These are phyloP conservation scores for Nelumbo lutea DNA, from an alignment of 164 flowering plant genomes.

Conservation along the genomic window DNA sequence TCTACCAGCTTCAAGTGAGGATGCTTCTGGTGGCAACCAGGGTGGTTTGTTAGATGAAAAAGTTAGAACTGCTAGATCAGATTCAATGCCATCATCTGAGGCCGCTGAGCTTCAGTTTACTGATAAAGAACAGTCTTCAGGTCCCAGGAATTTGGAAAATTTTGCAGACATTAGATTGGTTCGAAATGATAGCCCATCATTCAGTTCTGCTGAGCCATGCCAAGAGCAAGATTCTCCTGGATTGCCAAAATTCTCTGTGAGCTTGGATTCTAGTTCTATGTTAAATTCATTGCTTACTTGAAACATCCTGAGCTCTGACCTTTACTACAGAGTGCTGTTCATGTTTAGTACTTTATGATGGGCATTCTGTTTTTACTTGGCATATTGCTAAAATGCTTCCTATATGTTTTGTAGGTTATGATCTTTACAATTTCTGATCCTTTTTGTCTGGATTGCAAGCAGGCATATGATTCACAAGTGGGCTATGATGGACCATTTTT, in stretches of 20 bases:
- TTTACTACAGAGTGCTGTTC: neutral
- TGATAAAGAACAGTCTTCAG: conserved; percentile 45
- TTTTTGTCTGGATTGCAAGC: conserved; percentile 17
- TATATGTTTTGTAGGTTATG: neutral
- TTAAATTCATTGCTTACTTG: neutral
- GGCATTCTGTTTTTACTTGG: neutral
- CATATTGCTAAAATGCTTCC: neutral
- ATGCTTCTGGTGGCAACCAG: conserved; percentile 37
- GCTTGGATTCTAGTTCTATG: conserved; percentile 14
- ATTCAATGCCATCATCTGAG: conserved; percentile 47
- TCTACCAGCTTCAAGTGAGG: conserved; percentile 38
- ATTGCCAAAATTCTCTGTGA: conserved; percentile 59
- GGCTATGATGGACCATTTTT: conserved; percentile 72
- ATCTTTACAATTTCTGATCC: neutral
- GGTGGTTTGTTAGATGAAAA: conserved; percentile 41
- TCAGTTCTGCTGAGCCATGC: conserved; percentile 47
- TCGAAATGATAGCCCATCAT: conserved; percentile 43
- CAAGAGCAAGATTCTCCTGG: conserved; percentile 53
- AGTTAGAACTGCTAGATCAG: conserved; percentile 43
- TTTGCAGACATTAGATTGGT: conserved; percentile 68
- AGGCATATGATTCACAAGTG: conserved; percentile 72
- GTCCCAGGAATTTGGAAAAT: conserved; percentile 48
- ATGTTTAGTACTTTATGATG: neutral
- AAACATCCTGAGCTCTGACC: neutral
- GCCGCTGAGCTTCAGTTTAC: conserved; percentile 45